Base-by-base conservation (phyloP, 1,139 yeast genomes). In the Geotrichum histeridarum region DNA sequence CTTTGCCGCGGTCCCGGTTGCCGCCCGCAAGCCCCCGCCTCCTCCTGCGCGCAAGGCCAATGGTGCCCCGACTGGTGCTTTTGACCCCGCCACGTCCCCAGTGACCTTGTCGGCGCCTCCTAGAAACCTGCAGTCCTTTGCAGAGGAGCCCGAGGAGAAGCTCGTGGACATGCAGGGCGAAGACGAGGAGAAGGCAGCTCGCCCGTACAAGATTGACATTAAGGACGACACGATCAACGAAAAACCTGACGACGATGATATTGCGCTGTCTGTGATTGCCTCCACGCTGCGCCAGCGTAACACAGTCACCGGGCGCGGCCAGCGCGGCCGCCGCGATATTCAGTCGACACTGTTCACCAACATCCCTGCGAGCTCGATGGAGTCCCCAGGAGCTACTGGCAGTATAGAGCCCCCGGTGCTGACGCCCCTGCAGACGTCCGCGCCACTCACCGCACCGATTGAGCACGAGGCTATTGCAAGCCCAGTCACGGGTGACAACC, bases 21-120 rank as follows among this genome's bases (percentile, higher is more conserved):
- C 48, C 12, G 42, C 31, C 14, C 39, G 12, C 14, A 30, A 50
- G 7, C 36, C 59, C 48, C 85, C 85, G 1, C 80, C 83, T 8
- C 87, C 87, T n/a, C 91, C 91, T 17, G 76, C 90, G 0, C 79
- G 90, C 71, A 83, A 82, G 66, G 60, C 67, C 14, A 62, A 60
- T 46, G 66, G 63, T 1, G 50, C 33, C 17, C 55, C 41, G 8
- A 31, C 30, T 22, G 18, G 37, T 2, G 31, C 51, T 8, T 49
- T 54, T 44, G 54, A 45, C 42, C 35, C 42, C 17, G 41, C 50
- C 14, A 45, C 30, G 22, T 43, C 50, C 7, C 53, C 49, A 35
- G 33, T 50, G 18, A 50, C 53, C 32, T 36, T 46, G 14, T 43
- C 56, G 14, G 55, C 51, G 9, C 48, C 59, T 12, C 54, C 53